phyloP scores from a whole-genome alignment of 2,329 filamentous ascomycete species.

The Bisporella sp. region DNA sequence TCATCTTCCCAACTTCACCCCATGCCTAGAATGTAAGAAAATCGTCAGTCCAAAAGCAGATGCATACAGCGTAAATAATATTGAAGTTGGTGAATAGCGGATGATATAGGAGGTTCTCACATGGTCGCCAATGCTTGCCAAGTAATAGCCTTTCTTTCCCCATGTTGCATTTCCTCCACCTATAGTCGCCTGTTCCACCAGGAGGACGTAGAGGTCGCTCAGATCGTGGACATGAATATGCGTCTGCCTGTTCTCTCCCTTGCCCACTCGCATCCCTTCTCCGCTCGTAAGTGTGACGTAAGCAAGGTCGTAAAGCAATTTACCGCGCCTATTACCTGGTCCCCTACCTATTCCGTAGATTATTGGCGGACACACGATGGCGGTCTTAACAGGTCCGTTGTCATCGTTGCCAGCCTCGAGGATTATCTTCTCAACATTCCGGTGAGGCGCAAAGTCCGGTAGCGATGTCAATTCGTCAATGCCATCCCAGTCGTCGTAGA shows the following conservation, averaged over 20 bases:
- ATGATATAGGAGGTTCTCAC: slow-evolving; percentile 13
- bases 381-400: slow-evolving; percentile 42
- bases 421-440: slow-evolving; percentile 60
- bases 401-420: slow-evolving; percentile 35
- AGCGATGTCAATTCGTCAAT: slow-evolving; percentile 41
- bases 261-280: slow-evolving; percentile 47
- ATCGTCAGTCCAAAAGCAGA: too few species aligned
- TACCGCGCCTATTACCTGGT: slow-evolving; percentile 45
- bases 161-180: slow-evolving; percentile 39
- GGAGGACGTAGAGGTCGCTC: slow-evolving; percentile 42
- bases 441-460: slow-evolving; percentile 48
- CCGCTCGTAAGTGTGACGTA: slow-evolving; percentile 41
- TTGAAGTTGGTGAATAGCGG: too few species aligned
- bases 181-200: slow-evolving; percentile 46
- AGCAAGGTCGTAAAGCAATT: slow-evolving; percentile 49
- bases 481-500: slow-evolving; percentile 45
- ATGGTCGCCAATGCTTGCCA: slow-evolving; percentile 55
- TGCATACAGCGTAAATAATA: too few species aligned
- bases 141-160: slow-evolving; percentile 54
- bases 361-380: slow-evolving; percentile 56
- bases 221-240: slow-evolving; percentile 57
- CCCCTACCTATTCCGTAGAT: slow-evolving; percentile 58
- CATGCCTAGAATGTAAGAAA: slow-evolving; percentile 29
- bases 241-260: slow-evolving; percentile 51
- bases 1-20: slow-evolving; percentile 44